Percentiles rank a stretch among this genome's conserved stretches.
These are phyloP conservation scores for Besnoitia besnoiti DNA, from an alignment of 169 alveolate genomes.

Conservation along the genomic window DNA sequence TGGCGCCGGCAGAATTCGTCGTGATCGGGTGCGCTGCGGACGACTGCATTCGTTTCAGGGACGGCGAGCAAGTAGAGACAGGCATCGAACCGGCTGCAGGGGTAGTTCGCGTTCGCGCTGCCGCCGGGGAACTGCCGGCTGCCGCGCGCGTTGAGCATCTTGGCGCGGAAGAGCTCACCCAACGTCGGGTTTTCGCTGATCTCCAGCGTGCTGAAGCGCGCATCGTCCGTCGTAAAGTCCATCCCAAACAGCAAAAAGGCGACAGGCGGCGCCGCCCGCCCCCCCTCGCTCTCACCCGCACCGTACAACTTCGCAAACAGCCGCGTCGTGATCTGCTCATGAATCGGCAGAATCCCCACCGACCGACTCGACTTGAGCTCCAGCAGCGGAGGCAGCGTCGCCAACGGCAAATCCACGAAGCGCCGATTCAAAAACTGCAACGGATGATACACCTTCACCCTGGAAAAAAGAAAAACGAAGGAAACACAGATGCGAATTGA, in stretches of 20 bases:
- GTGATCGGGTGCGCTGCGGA: constrained; percentile 16
- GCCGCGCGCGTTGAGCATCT: not conserved
- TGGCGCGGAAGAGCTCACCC: not conserved
- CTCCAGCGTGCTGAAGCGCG: not conserved
- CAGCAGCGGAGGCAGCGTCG: constrained; percentile 37
- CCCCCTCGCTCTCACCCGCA: not conserved
- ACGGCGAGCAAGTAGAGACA: constrained; percentile 38
- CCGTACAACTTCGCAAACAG: constrained; percentile 10
- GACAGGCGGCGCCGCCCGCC: not conserved
- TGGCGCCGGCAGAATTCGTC: constrained; percentile 10
- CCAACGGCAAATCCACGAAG: constrained; percentile 46
- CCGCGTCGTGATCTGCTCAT: constrained; percentile 1
- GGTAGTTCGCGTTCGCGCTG: constrained; percentile 12
- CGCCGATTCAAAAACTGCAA: constrained; percentile 56
- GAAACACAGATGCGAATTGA: not conserved
- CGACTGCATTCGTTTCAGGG: constrained; percentile 4
- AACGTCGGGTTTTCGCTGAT: not conserved
- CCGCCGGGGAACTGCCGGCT: not conserved
- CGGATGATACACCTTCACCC: constrained; percentile 63
- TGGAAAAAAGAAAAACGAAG: not conserved
- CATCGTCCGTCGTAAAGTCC: constrained; percentile 7
- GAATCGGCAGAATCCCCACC: constrained; percentile 5
- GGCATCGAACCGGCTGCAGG: constrained; percentile 30
- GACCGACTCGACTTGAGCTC: constrained; percentile 38
- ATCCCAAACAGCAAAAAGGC: not conserved